Evolutionary conservation across 1,284 basidiomycete genomes (phyloP).

Genomic region (Naganishia sp.): DNA sequence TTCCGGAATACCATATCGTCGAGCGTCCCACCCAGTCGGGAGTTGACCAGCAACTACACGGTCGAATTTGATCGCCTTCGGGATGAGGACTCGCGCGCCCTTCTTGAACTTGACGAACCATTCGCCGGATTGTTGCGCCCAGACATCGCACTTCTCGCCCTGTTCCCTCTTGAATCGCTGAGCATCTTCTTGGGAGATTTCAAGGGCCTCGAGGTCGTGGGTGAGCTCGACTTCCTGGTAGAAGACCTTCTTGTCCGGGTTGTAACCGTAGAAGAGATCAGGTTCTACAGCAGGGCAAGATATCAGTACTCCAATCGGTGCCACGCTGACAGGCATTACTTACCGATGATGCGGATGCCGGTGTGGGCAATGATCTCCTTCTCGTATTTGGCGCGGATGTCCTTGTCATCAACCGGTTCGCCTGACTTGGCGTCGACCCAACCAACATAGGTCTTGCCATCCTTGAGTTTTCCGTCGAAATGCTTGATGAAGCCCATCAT

Average conservation of each 20-base stretch:
- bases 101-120: slow-evolving; percentile 99
- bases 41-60: slow-evolving; percentile 94
- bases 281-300: slow-evolving; percentile 65
- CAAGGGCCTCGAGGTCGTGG: slow-evolving; percentile 94
- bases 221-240: slow-evolving; percentile 95
- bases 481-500: slow-evolving; percentile 99
- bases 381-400: slow-evolving; percentile 90
- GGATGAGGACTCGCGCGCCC: slow-evolving; percentile 88
- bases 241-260: slow-evolving; percentile 95
- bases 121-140: slow-evolving; percentile 84
- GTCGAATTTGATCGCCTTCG: slow-evolving; percentile 93
- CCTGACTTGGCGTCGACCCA: slow-evolving; percentile 96
- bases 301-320: slow-evolving; percentile 17
- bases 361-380: slow-evolving; percentile 88
- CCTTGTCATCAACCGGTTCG: slow-evolving; percentile 98
- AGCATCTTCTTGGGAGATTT: slow-evolving; percentile 87
- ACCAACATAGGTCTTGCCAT: slow-evolving; percentile 87
- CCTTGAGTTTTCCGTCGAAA: slow-evolving; percentile 93
- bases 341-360: slow-evolving; percentile 93
- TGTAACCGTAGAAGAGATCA: slow-evolving; percentile 94
- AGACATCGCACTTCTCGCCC: slow-evolving; percentile 92
- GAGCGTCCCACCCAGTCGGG: slow-evolving; percentile 94
- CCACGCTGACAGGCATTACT: slow-evolving; percentile 40
- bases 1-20: slow-evolving; percentile 95
- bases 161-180: slow-evolving; percentile 96